Conservation (phyloP, 2,329 filamentous ascomycete genomes). For the Fusarium xyrophilum region DNA sequence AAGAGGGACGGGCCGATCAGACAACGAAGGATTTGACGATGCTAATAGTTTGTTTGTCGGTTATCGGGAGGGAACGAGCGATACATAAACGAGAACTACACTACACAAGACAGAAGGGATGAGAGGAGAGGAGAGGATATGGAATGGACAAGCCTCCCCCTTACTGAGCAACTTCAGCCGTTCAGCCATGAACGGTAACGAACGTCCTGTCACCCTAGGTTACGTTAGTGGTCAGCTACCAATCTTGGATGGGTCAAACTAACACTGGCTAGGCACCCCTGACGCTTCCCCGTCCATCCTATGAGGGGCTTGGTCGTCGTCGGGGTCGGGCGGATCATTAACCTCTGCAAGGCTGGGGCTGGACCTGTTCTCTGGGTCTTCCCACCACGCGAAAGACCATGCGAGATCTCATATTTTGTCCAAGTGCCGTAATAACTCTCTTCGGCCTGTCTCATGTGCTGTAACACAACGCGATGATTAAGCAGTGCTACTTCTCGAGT, state of each 20-base stretch:
- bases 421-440: constrained; percentile 2
- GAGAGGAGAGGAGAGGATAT: background rate
- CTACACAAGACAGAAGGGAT: background rate
- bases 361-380: constrained; percentile 11
- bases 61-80: constrained; percentile 9
- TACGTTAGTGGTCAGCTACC: background rate
- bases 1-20: background rate
- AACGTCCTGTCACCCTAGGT: background rate
- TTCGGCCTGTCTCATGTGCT: background rate
- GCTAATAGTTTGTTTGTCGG: background rate
- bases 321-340: constrained; percentile 12
- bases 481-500: background rate
- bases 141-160: constrained; percentile 20
- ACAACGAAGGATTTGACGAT: constrained; percentile 1
- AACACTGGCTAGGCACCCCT: background rate
- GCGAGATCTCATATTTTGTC: constrained; percentile 1
- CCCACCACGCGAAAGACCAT: background rate
- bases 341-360: constrained; percentile 20
- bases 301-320: background rate
- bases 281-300: constrained; percentile 13
- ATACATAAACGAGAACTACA: background rate
- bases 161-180: constrained; percentile 21
- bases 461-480: background rate
- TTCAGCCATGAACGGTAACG: constrained; percentile 24
- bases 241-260: background rate